phyloP scores from a whole-genome alignment of 2,329 filamentous ascomycete genomes.

The Ascochyta rabiei region DNA sequence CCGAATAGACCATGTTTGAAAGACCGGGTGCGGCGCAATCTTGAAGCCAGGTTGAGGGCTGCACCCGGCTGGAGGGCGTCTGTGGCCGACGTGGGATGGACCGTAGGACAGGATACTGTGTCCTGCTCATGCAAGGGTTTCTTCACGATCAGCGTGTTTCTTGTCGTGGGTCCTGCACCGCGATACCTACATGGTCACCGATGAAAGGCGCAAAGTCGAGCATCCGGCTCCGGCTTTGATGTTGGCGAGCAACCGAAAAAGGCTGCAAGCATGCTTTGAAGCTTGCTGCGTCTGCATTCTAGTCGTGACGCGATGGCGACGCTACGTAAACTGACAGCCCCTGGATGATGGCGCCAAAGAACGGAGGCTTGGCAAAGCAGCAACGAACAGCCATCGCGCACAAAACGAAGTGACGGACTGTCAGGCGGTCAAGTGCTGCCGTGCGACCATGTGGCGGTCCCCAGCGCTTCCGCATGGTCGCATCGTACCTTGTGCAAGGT shows the following conservation, averaged over 20 bases:
- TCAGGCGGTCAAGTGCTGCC: slow-evolving; percentile 40
- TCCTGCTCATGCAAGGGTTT: slow-evolving; percentile 19
- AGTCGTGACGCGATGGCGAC: slow-evolving; percentile 27
- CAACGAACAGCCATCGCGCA: slow-evolving; percentile 26
- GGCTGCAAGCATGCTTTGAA: slow-evolving; percentile 16
- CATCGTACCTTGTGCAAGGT: slow-evolving; percentile 33
- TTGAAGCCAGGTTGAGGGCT: slow-evolving; percentile 31
- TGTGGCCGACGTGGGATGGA: slow-evolving; percentile 24
- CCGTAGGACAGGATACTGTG: slow-evolving; percentile 16
- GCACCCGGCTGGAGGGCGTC: slow-evolving; percentile 37
- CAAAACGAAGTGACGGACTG: slow-evolving; percentile 35
- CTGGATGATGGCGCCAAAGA: slow-evolving; percentile 30
- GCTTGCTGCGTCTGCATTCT: slow-evolving; percentile 11
- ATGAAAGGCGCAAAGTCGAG: slow-evolving; percentile 3
- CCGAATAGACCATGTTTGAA: slow-evolving; percentile 14
- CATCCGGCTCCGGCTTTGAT: slow-evolving; percentile 13
- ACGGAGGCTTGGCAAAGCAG: slow-evolving; percentile 26
- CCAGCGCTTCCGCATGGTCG: slow-evolving; percentile 29
- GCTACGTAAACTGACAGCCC: slow-evolving; percentile 43
- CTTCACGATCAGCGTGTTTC: slow-evolving; percentile 6
- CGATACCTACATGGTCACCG: not conserved
- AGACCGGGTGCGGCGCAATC: slow-evolving; percentile 20
- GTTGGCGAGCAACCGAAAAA: slow-evolving; percentile 4
- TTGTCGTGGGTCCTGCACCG: not conserved
- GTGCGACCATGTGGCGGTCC: slow-evolving; percentile 30